phyloP scores from a whole-genome alignment of 2,329 filamentous ascomycete genomes.

The Xylariomycetidae sp. region DNA sequence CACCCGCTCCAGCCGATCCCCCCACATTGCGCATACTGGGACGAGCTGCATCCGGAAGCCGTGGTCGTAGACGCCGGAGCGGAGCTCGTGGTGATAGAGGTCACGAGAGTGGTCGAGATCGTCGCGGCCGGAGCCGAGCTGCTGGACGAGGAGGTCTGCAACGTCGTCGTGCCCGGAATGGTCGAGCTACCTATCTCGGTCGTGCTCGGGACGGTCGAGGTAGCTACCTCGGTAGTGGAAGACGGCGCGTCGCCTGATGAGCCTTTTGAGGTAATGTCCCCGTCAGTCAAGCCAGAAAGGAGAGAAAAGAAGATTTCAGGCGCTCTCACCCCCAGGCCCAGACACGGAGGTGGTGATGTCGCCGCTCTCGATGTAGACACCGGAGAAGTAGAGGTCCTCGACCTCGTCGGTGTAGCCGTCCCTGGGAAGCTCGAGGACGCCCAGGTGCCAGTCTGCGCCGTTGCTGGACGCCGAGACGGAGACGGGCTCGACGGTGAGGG shows the following conservation, averaged over 20 bases:
- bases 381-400: constrained; percentile 69
- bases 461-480: constrained; percentile 58
- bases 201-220: background rate
- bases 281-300: constrained; percentile 1
- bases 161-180: constrained; percentile 6
- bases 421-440: constrained; percentile 61
- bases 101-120: constrained; percentile 9
- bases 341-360: constrained; percentile 28
- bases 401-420: constrained; percentile 45
- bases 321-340: constrained; percentile 14
- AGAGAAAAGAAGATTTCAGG: background rate
- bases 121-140: background rate
- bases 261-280: constrained; percentile 6
- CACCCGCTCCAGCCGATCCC: constrained; percentile 31
- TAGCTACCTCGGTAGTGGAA: constrained; percentile 1
- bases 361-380: constrained; percentile 65
- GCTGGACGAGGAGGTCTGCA: constrained; percentile 2
- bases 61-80: constrained; percentile 13
- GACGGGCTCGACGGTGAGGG: constrained; percentile 56
- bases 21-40: constrained; percentile 33
- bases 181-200: background rate
- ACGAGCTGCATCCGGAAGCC: constrained; percentile 11
- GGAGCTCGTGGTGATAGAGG: constrained; percentile 2
- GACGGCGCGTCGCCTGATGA: constrained; percentile 1
- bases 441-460: constrained; percentile 69